Conservation (phyloP, 202 grass and related monocot genomes). For the Setaria italica region DNA sequence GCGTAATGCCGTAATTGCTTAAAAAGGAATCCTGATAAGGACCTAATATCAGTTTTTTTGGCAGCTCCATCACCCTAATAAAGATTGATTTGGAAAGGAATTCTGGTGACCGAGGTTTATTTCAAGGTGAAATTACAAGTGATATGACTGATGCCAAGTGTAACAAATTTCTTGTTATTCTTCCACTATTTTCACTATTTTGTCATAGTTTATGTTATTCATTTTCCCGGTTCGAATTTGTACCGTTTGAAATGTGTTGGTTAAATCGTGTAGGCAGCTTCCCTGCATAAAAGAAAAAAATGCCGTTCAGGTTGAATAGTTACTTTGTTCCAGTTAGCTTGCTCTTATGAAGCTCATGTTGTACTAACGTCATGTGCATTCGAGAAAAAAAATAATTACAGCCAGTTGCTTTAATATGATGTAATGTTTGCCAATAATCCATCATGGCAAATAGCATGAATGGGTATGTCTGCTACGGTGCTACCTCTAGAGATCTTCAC, state of each 20-base stretch:
- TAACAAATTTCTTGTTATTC: background rate
- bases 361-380: no score
- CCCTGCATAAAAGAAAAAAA: background rate
- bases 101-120: background rate
- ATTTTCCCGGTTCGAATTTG: background rate
- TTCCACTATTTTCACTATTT: background rate
- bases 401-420: background rate
- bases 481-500: background rate
- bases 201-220: background rate
- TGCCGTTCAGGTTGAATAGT: background rate
- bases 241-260: background rate
- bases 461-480: background rate
- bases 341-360: no score
- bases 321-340: background rate
- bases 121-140: background rate
- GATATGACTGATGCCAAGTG: background rate
- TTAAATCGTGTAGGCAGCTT: background rate
- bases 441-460: background rate
- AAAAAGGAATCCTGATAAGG: slow-evolving; percentile 9
- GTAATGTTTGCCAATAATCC: background rate
- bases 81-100: background rate
- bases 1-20: background rate
- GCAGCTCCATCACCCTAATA: background rate
- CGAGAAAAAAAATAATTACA: background rate
- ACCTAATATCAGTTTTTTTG: background rate